Evolutionary conservation across 1,284 basidiomycete genomes (phyloP).

Genomic region (Boletus smithii): DNA sequence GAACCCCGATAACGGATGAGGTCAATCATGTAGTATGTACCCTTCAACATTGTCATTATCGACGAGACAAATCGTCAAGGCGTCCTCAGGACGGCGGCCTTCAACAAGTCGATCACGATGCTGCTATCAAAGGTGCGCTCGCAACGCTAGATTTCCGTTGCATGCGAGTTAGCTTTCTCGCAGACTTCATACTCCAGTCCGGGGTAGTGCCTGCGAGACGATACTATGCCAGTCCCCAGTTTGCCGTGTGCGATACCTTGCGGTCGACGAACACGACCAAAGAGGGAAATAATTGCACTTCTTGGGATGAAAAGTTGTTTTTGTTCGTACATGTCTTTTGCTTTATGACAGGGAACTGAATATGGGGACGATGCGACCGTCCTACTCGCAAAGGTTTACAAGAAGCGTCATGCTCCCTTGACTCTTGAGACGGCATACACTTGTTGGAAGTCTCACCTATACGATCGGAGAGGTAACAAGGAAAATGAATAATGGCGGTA

Average conservation of each 20-base stretch:
- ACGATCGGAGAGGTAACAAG: neutral
- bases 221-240: neutral
- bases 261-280: neutral
- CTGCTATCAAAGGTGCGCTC: neutral
- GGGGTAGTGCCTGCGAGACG: neutral
- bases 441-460: neutral
- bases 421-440: neutral
- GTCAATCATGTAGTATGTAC: too few relatives aligned
- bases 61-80: too few relatives aligned
- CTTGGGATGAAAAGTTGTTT: conserved; percentile 2
- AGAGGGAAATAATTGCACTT: neutral
- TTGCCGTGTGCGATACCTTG: neutral
- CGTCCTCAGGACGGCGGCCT: too few relatives aligned
- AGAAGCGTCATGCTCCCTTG: neutral
- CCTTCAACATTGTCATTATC: too few relatives aligned
- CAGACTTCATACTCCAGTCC: neutral
- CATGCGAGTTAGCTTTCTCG: neutral
- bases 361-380: neutral
- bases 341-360: neutral
- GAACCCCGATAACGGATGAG: too few relatives aligned
- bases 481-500: conserved; percentile 2
- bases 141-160: neutral
- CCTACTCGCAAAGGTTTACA: neutral
- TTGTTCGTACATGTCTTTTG: conserved; percentile 2
- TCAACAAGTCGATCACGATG: too few relatives aligned